Base-by-base conservation (phyloP, 129 eudicot genomes). In the Centella asiatica region DNA sequence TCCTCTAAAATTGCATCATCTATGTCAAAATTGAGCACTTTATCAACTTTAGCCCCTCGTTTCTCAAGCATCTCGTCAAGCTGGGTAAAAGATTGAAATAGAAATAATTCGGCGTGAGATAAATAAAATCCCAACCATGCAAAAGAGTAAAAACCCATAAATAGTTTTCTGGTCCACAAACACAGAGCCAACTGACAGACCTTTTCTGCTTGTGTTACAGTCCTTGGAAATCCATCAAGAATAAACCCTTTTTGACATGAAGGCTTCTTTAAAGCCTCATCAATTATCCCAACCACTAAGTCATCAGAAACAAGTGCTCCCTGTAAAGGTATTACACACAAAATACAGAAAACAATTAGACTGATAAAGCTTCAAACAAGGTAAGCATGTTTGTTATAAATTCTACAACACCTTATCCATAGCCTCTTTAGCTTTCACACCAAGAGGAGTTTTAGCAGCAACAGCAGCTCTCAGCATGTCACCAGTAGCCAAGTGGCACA, bases 401-500 rank as follows among this genome's bases (percentile, higher is more conserved):
- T 14, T 18, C 19, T 42, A 9, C 40, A 11, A 25, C 67, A 92
- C 99, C 90, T 80, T 92, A 39, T 92, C 96, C 96, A 92, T 87
- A 68, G 99, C 94, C 68, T 92, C 95, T 72, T 90, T 86, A 2
- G 95, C 95, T 78, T 86, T 74, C 44, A 84, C 44, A 48, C 99
- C 99, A 60, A 87, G 96, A 71, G 99, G 95, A 25, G 95, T 87
- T 79, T 87, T 92, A 65, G 95, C 86, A 68, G 92, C 80, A 75
- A 86, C 97, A 74, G 95, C 95, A 69, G 97, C 93, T 80, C 99
- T 78, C 64, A 92, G 77, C 96, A 92, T 92, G 64, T 92, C 96
- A 48, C 96, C 95, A 37, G 90, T 84, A 36, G 90, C 97, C 83
- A 90, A 60, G 76, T 90, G 95, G 71, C 97, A 90, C 70, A 90